Conservation (phyloP, 1,284 basidiomycete genomes). For the Rhodotorula sp. region DNA sequence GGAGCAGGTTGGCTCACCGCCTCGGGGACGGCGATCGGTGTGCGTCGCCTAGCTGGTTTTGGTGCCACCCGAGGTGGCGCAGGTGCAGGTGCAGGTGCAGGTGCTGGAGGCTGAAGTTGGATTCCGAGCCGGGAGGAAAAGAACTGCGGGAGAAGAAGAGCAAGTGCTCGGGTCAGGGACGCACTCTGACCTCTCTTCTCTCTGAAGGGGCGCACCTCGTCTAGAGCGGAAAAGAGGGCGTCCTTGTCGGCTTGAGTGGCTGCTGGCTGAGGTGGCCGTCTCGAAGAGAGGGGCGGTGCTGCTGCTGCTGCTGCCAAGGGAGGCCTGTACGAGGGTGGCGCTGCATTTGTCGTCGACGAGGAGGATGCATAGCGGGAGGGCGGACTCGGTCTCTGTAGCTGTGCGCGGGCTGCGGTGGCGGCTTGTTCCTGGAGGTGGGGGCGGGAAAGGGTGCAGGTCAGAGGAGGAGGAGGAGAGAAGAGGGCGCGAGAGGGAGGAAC, state of each 20-base stretch:
- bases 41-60: not conserved
- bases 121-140: conserved; percentile 14
- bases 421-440: conserved; percentile 12
- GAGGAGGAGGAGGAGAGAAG: not conserved
- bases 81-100: not conserved
- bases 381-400: not conserved
- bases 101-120: not conserved
- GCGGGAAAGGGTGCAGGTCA: not conserved
- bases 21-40: not conserved
- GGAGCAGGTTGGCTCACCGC: conserved; percentile 4
- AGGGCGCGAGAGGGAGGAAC: not conserved
- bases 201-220: conserved; percentile 58
- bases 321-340: not conserved
- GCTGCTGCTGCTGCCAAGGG: not conserved
- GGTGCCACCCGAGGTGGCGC: too few species aligned
- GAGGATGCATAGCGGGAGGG: not conserved
- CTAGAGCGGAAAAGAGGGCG: conserved; percentile 69
- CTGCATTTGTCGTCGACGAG: not conserved
- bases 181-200: not conserved
- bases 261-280: not conserved
- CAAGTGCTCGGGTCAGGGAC: too few species aligned
- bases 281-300: not conserved
- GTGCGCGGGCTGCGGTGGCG: not conserved
- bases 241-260: conserved; percentile 62
- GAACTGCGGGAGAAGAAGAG: conserved; percentile 21